Percentiles rank a stretch among this genome's conserved stretches.
Conservation (phyloP, 2,329 filamentous ascomycete genomes). For the Endocalyx cinctus region DNA sequence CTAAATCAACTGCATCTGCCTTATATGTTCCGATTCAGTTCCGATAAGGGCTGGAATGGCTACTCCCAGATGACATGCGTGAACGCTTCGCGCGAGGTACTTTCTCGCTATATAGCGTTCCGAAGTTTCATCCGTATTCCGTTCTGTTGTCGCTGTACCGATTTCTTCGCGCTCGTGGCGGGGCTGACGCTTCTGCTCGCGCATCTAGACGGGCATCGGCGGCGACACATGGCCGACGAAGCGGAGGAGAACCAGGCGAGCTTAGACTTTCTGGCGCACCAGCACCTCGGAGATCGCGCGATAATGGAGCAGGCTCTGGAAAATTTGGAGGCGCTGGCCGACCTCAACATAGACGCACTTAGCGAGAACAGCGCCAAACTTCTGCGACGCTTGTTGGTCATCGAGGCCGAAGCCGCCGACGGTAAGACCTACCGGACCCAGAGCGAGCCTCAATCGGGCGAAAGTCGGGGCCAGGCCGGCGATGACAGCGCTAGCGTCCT, state of each 20-base stretch:
- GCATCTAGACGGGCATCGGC: slow-evolving; percentile 25
- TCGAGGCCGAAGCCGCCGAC: slow-evolving; percentile 26
- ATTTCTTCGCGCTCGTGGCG: slow-evolving; percentile 34
- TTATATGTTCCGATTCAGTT: slow-evolving; percentile 29
- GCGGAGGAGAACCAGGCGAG: not conserved
- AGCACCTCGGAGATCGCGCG: not conserved
- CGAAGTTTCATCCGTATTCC: slow-evolving; percentile 24
- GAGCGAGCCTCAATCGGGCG: no score
- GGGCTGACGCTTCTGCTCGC: slow-evolving; percentile 32
- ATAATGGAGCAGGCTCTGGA: slow-evolving; percentile 16
- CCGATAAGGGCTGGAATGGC: slow-evolving; percentile 10
- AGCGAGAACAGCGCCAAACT: slow-evolving; percentile 25
- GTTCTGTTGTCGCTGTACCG: slow-evolving; percentile 25
- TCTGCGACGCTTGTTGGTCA: slow-evolving; percentile 25
- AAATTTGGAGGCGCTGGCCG: not conserved
- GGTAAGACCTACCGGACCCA: slow-evolving; percentile 4
- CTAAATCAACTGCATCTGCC: slow-evolving; percentile 40
- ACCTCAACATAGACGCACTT: slow-evolving; percentile 23
- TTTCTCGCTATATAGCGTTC: slow-evolving; percentile 29
- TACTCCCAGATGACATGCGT: slow-evolving; percentile 30
- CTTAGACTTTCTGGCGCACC: not conserved
- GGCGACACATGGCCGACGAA: no score
- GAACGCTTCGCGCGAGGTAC: slow-evolving; percentile 31
- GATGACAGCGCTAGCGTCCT: not conserved
- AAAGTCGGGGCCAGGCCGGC: no score